These are phyloP conservation scores for Aspergillus hancockii DNA, from an alignment of 495 filamentous ascomycete genomes.

Conservation along the genomic window DNA sequence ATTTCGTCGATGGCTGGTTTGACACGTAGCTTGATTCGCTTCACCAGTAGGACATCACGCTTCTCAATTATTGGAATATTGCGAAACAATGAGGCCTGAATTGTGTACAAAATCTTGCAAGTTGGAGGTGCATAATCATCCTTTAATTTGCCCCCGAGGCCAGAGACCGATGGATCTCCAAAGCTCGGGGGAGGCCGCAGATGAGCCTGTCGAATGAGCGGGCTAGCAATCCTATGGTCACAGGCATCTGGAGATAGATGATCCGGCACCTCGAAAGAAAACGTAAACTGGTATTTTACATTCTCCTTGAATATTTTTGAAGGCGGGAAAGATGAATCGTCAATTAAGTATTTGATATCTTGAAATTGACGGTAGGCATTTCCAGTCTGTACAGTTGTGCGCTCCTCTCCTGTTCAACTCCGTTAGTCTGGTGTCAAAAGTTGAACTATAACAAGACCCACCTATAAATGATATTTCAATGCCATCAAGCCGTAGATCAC, in stretches of 20 bases:
- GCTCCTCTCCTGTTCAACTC: constrained; percentile 16
- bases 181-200: constrained; percentile 68
- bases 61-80: constrained; percentile 53
- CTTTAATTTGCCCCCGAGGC: constrained; percentile 35
- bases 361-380: constrained; percentile 49
- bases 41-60: constrained; percentile 25
- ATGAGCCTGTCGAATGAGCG: constrained; percentile 61
- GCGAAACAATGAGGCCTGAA: constrained; percentile 54
- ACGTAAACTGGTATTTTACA: constrained; percentile 61
- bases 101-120: constrained; percentile 61
- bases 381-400: constrained; percentile 11
- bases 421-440: not conserved
- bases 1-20: constrained; percentile 64
- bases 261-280: constrained; percentile 71
- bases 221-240: constrained; percentile 36
- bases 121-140: constrained; percentile 73
- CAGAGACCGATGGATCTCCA: constrained; percentile 47
- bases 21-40: constrained; percentile 55
- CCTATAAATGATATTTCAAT: constrained; percentile 11
- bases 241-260: constrained; percentile 60
- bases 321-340: constrained; percentile 58
- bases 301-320: constrained; percentile 59
- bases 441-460: not conserved
- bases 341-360: constrained; percentile 64
- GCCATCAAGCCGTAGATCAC: constrained; percentile 3